Evolutionary conservation across 2,329 filamentous ascomycete species (phyloP).

Genomic region (Sporothrix curviconia): DNA sequence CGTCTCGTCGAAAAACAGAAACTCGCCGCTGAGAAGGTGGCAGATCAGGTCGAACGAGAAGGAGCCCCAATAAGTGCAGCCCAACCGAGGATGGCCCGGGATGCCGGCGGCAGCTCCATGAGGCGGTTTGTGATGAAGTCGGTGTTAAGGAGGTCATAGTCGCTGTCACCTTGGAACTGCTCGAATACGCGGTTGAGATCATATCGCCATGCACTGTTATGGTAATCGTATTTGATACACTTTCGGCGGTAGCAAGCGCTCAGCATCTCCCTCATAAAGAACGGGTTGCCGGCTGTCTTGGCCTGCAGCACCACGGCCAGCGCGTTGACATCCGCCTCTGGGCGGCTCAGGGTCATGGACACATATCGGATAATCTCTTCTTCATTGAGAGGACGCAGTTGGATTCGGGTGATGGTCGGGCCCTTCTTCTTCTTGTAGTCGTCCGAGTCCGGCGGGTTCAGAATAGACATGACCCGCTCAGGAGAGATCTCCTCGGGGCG

Average conservation of each 20-base stretch:
- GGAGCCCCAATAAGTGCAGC: conserved; percentile 72
- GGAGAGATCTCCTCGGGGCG: conserved; percentile 58
- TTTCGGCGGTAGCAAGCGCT: conserved; percentile 78
- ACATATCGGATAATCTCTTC: conserved; percentile 78
- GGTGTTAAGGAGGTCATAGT: conserved; percentile 72
- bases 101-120: conserved; percentile 64
- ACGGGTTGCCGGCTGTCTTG: conserved; percentile 81
- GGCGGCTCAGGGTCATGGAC: conserved; percentile 68
- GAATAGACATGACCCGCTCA: conserved; percentile 47
- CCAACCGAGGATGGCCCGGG: conserved; percentile 80
- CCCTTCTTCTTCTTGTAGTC: conserved; percentile 38
- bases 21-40: conserved; percentile 68
- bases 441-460: conserved; percentile 49
- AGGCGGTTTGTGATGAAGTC: conserved; percentile 76
- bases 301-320: conserved; percentile 81
- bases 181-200: conserved; percentile 81
- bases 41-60: conserved; percentile 81
- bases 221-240: conserved; percentile 88
- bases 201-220: conserved; percentile 73
- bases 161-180: conserved; percentile 71
- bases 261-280: conserved; percentile 87
- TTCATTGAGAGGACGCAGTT: conserved; percentile 67
- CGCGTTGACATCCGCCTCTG: conserved; percentile 64
- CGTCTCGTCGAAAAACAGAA: conserved; percentile 49
- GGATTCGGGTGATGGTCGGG: conserved; percentile 60